Base-by-base conservation (phyloP, 495 filamentous ascomycete species). In the Xylaria intraflava region DNA sequence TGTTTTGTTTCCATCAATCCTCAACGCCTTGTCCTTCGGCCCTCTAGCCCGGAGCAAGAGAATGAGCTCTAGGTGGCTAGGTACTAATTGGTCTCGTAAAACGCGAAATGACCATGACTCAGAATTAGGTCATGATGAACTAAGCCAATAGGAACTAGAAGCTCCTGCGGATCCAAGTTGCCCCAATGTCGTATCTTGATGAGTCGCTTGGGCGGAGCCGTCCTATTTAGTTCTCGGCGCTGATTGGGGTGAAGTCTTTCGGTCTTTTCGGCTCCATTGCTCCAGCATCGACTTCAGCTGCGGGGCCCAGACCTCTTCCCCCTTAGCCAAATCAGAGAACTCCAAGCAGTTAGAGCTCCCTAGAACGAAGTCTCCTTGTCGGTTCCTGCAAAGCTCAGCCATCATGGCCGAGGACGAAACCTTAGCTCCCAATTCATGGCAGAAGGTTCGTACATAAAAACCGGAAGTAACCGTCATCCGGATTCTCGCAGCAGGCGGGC, bases 381-480 rank as follows among this genome's bases (percentile, higher is more conserved):
- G 83, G 2, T 81, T 85, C 16, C 93, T 83, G 42, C 86, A 77
- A 27, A 99, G 80, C 53, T 85, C 81, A 45, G 89, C 85, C 93
- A 99, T 97, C 61, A 92, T 73, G 23, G 79, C 93, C 29, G 86
- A 82, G 30, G 87, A 94, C 22, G 84, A 83, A 10, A 95, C 71
- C 39, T 90, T 88, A 59, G 83, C 78, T 16, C 93, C 93, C 26
- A 99, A 77, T 61, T 99, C 94, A 61, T 97, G 90, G 49, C 88
- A 88, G 39, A 99, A 77, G 30, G 86, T 91, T 49, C 93, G 88
- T 36, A 99, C 93, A 70, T 99, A 99, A 76, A 97, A 99, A 38
- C 93, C 93, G 3, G 90, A 95, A 4, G 90, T 85, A 36, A 96
- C 93, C 1, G 87, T 95, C 87, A 99, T 89, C 50, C 83, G 81